Evolutionary conservation across 192 early-diverging fungal species (phyloP).

Genomic region (Rhizoclosmatium sp.): DNA sequence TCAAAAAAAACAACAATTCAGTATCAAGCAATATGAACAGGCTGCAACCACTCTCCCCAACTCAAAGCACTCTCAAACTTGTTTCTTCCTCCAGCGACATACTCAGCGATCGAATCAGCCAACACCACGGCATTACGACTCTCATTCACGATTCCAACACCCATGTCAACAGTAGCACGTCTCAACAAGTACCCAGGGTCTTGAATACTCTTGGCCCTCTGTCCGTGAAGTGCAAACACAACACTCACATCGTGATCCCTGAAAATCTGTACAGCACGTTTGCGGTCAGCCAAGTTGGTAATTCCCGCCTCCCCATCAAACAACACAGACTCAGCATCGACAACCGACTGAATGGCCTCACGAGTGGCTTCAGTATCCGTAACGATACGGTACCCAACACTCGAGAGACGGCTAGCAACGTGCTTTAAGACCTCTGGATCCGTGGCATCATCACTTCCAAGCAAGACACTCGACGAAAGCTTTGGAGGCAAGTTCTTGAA

Average conservation of each 20-base stretch:
- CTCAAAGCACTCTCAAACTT: slow-evolving; percentile 52
- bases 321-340: slow-evolving; percentile 2
- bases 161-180: slow-evolving; percentile 58
- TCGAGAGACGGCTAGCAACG: slow-evolving; percentile 69
- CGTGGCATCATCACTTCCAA: slow-evolving; percentile 73
- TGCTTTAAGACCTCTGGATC: slow-evolving; percentile 72
- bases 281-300: slow-evolving; percentile 45
- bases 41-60: slow-evolving; percentile 46
- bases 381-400: slow-evolving; percentile 73
- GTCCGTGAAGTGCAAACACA: slow-evolving; percentile 54
- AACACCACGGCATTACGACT: slow-evolving; percentile 53
- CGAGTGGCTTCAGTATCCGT: slow-evolving; percentile 71
- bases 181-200: slow-evolving; percentile 55
- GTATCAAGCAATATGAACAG: not conserved
- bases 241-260: slow-evolving; percentile 43
- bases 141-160: slow-evolving; percentile 65
- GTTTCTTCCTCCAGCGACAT: slow-evolving; percentile 39
- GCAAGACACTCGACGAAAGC: slow-evolving; percentile 69
- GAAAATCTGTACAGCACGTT: slow-evolving; percentile 45
- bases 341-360: slow-evolving; percentile 28
- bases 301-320: slow-evolving; percentile 29
- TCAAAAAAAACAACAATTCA: not conserved
- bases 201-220: slow-evolving; percentile 38
- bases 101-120: slow-evolving; percentile 59
- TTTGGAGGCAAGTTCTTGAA: slow-evolving; percentile 79